Conservation (phyloP, 1,284 basidiomycete species). For the Leucoagaricus sp. region DNA sequence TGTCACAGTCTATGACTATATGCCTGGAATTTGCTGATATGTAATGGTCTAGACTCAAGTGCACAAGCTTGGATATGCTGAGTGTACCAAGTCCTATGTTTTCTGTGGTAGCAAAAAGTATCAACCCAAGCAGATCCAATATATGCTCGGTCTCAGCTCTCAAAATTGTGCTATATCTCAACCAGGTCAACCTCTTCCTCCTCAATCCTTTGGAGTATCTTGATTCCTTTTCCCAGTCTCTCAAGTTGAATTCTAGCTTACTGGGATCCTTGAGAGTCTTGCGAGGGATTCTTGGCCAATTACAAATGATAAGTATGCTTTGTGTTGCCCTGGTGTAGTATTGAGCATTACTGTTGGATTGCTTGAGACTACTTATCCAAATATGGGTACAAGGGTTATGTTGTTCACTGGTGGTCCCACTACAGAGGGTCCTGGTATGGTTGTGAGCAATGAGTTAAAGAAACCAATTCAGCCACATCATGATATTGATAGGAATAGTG, state of each 20-base stretch:
- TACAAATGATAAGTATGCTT: constrained; percentile 91
- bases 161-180: constrained; percentile 79
- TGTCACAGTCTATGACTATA: too few species aligned
- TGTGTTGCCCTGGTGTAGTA: constrained; percentile 96
- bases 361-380: constrained; percentile 94
- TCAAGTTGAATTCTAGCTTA: constrained; percentile 96
- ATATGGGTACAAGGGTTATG: constrained; percentile 96
- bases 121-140: constrained; percentile 94
- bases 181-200: constrained; percentile 85
- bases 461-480: constrained; percentile 99
- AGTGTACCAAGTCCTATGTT: constrained; percentile 98
- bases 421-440: constrained; percentile 96
- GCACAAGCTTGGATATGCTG: constrained; percentile 95
- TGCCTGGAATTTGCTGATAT: background rate
- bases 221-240: constrained; percentile 93
- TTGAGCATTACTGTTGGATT: constrained; percentile 93
- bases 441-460: constrained; percentile 93
- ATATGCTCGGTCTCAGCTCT: constrained; percentile 92
- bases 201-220: constrained; percentile 83
- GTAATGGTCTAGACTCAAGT: constrained; percentile 83
- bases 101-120: constrained; percentile 99
- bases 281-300: constrained; percentile 97
- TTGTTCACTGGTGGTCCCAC: constrained; percentile 96
- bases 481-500: constrained; percentile 97
- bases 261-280: constrained; percentile 89